A percentile compares a stretch with the other conserved stretches of the same genome.
These are phyloP conservation scores for Calonectria crousiana DNA, from an alignment of 2,329 filamentous ascomycete genomes.

Conservation along the genomic window DNA sequence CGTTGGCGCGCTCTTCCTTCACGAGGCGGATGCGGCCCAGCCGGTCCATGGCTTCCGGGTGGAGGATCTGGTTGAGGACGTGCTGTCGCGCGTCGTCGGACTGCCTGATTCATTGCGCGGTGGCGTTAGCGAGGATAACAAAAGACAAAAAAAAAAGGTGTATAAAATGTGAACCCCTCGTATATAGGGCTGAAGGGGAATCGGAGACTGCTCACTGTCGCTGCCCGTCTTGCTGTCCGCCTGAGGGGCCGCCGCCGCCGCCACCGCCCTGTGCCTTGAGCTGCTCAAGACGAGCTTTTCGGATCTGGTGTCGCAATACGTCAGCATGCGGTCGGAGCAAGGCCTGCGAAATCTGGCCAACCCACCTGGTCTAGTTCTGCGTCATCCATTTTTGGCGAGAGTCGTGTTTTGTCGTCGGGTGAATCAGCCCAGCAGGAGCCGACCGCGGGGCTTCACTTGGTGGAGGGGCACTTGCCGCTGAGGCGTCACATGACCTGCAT, in stretches of 20 bases:
- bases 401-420: slow-evolving; percentile 16
- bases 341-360: too few relatives aligned
- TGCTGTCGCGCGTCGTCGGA: slow-evolving; percentile 78
- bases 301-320: slow-evolving; percentile 69
- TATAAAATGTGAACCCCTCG: too few relatives aligned
- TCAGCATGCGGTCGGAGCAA: background rate
- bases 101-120: slow-evolving; percentile 49
- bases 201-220: slow-evolving; percentile 51
- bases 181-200: too few relatives aligned
- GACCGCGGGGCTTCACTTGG: slow-evolving; percentile 34
- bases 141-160: background rate
- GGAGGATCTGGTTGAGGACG: slow-evolving; percentile 92
- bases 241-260: slow-evolving; percentile 54
- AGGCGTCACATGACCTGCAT: slow-evolving; percentile 37
- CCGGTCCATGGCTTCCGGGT: slow-evolving; percentile 92
- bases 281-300: slow-evolving; percentile 92
- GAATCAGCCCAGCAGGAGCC: slow-evolving; percentile 36
- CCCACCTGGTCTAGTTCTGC: slow-evolving; percentile 57
- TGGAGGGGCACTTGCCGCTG: slow-evolving; percentile 40
- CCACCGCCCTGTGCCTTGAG: slow-evolving; percentile 80
- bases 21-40: slow-evolving; percentile 95
- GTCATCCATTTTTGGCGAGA: slow-evolving; percentile 54
- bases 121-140: background rate
- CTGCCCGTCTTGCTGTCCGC: slow-evolving; percentile 71
- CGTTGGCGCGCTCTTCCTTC: slow-evolving; percentile 89